A percentile compares a stretch with the other conserved stretches of the same genome.
Evolutionary conservation across 2,329 filamentous ascomycete species (phyloP).

Genomic region (Colletotrichum truncatum): DNA sequence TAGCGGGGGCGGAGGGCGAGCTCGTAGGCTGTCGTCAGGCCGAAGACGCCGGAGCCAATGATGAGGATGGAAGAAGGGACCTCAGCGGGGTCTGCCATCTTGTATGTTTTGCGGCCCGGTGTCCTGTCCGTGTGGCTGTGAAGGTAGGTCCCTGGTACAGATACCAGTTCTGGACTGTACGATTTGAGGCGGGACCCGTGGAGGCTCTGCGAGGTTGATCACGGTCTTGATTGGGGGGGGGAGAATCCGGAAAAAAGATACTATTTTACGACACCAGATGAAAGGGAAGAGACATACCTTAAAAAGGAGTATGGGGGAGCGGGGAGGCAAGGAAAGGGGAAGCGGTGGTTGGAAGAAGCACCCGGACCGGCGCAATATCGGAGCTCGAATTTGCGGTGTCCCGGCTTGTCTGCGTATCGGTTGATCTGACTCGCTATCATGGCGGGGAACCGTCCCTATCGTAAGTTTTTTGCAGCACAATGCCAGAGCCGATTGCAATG

Average conservation of each 20-base stretch:
- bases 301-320: not conserved
- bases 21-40: slow-evolving; percentile 70
- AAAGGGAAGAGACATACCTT: not conserved
- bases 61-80: slow-evolving; percentile 67
- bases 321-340: not conserved
- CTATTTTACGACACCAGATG: not conserved
- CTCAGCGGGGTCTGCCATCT: slow-evolving; percentile 9
- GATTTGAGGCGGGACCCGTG: not conserved
- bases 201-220: not conserved
- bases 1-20: slow-evolving; percentile 71
- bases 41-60: slow-evolving; percentile 74
- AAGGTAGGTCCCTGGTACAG: not conserved
- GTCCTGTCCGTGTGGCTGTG: not conserved
- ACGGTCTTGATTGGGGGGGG: slow-evolving; percentile 6
- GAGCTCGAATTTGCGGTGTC: slow-evolving; percentile 17
- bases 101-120: not conserved
- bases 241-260: not conserved
- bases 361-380: slow-evolving; percentile 9
- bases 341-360: not conserved
- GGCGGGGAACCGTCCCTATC: slow-evolving; percentile 3
- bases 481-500: not conserved
- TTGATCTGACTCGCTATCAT: not conserved
- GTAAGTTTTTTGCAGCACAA: slow-evolving; percentile 13
- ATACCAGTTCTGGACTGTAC: not conserved
- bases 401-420: not conserved